Base-by-base conservation (phyloP, 1,139 yeast genomes). In the Arxiozyma slooffiae region DNA sequence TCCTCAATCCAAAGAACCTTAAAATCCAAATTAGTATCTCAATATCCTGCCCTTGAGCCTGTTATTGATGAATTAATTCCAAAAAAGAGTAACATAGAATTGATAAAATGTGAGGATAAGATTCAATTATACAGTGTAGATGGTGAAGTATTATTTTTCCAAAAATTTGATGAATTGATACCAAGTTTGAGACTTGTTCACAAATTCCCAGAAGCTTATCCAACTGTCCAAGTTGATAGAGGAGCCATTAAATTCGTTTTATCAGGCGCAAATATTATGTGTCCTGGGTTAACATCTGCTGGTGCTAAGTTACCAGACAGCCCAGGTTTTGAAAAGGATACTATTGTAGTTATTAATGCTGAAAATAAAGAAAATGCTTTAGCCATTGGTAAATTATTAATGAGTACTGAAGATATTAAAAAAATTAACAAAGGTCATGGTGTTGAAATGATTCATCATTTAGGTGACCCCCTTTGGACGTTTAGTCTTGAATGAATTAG, bases 221-320 rank as follows among this genome's bases (percentile, higher is more conserved):
- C 97, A 37, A 73, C 78, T 44, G 95, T 90, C 38, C 86, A 83
- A 62, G 97, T 90, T 11, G 98, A 90, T 65, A 78, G 97, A 67
- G 98, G 98, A 52, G 98, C 97, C 48, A 89, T 90, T 65, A 90
- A 90, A 69, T 90, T 90, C 63, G 95, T 90, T 22, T 72, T 90
- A 38, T 85, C 95, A 1, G 97, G 97, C 50, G 97, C 97, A 37
- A 89, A 89, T 64, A 85, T 90, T 60, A 90, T 89, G 97, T 90
- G 97, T 70, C 97, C 97, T 5, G 98, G 98, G 24, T 75, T 90
- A 57, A 90, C 97, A 0, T 86, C 96, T 20, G 77, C 86, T 9
- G 97, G 97, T 44, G 97, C 96, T 30, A 69, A 73, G 52, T 73
- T 90, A 55, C 97, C 97, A 16, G 92, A 83, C 30, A 76, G 80